phyloP scores from a whole-genome alignment of 805 yeast species.

The Kodamaea lidongshanica region DNA sequence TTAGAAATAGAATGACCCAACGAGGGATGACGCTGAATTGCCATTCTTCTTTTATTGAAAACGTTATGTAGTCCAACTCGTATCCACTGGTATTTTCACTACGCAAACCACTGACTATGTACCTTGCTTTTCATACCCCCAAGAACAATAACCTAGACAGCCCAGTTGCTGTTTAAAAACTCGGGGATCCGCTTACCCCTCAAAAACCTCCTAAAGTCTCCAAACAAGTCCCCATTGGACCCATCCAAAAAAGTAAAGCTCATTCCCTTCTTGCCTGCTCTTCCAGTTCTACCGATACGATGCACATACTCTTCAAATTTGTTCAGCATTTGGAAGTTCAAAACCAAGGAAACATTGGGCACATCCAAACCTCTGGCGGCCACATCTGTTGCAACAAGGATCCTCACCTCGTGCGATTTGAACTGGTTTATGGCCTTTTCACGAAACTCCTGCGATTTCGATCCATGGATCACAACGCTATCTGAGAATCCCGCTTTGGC shows the following conservation, averaged over 20 bases:
- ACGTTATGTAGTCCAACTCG: too few relatives aligned
- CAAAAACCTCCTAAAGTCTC: slow-evolving; percentile 46
- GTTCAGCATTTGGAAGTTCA: slow-evolving; percentile 80
- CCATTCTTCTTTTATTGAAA: too few relatives aligned
- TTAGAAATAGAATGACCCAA: too few relatives aligned
- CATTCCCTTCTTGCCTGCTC: slow-evolving; percentile 80
- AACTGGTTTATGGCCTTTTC: slow-evolving; percentile 67
- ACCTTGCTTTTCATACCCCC: too few relatives aligned
- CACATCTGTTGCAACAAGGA: slow-evolving; percentile 86
- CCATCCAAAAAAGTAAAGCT: slow-evolving; percentile 68
- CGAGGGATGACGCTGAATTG: too few relatives aligned
- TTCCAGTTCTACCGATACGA: slow-evolving; percentile 93
- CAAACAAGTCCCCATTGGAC: slow-evolving; percentile 47
- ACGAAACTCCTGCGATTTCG: slow-evolving; percentile 77
- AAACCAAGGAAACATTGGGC: slow-evolving; percentile 75
- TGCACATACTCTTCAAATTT: slow-evolving; percentile 81
- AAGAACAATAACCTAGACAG: too few relatives aligned
- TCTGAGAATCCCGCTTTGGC: slow-evolving; percentile 35
- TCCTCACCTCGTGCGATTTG: slow-evolving; percentile 47
- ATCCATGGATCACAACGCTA: slow-evolving; percentile 70
- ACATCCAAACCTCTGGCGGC: slow-evolving; percentile 96
- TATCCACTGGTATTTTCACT: too few relatives aligned
- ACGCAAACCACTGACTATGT: too few relatives aligned
- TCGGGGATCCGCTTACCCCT: slow-evolving; percentile 27
- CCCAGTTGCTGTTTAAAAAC: slow-evolving; percentile 18